Evolutionary conservation across 306 rosid species (phyloP).

Genomic region (Quercus wislizeni): DNA sequence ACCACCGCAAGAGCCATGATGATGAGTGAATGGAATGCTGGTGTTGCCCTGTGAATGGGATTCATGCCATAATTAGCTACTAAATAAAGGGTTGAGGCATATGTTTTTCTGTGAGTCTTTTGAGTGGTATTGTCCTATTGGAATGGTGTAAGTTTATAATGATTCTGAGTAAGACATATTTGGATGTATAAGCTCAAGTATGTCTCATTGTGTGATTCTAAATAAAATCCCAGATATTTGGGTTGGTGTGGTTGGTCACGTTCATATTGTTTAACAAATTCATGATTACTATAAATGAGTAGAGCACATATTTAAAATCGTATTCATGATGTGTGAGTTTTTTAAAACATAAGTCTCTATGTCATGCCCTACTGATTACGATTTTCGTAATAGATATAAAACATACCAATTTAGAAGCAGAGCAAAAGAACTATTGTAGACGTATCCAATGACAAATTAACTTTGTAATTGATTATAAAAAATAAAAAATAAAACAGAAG

Average conservation of each 20-base stretch:
- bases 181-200: neutral
- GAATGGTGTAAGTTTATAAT: conserved; percentile 13
- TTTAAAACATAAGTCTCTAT: too few relatives aligned
- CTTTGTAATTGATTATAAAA: too few relatives aligned
- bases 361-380: too few relatives aligned
- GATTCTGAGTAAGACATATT: conserved; percentile 10
- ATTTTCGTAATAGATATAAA: too few relatives aligned
- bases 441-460: too few relatives aligned
- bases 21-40: conserved; percentile 53
- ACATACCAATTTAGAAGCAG: too few relatives aligned
- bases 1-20: conserved; percentile 53
- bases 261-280: neutral
- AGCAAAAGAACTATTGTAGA: too few relatives aligned
- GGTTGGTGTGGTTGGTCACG: conserved; percentile 12
- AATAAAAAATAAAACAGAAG: too few relatives aligned
- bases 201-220: neutral
- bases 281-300: too few relatives aligned
- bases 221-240: conserved; percentile 23
- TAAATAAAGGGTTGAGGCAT: conserved; percentile 54
- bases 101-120: conserved; percentile 24
- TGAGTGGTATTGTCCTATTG: neutral
- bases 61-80: conserved; percentile 45
- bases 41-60: conserved; percentile 14
- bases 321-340: too few relatives aligned
- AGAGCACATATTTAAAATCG: too few relatives aligned